phyloP scores from a whole-genome alignment of 2,329 filamentous ascomycete genomes.

The Sporothrix pallida region DNA sequence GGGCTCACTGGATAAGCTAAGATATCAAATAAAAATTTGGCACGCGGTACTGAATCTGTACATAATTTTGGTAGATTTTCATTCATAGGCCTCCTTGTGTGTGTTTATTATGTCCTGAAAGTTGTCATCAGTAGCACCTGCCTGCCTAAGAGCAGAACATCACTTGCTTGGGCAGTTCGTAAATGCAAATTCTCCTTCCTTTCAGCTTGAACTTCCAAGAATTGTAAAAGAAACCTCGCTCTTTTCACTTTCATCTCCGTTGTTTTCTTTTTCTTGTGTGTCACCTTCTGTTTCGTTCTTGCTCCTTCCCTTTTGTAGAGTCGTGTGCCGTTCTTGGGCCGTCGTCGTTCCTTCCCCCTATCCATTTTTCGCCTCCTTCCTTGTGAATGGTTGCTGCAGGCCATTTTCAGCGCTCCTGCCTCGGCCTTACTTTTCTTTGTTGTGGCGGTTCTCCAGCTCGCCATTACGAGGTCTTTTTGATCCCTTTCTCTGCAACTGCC shows the following conservation, averaged over 20 bases:
- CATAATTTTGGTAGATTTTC: no score
- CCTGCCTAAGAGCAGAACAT: not conserved
- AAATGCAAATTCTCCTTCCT: slow-evolving; percentile 8
- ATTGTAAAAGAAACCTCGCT: not conserved
- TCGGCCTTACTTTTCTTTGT: slow-evolving; percentile 1
- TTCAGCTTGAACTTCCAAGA: not conserved
- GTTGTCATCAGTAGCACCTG: not conserved
- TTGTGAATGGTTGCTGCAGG: not conserved
- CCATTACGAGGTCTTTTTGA: not conserved
- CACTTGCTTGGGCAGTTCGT: not conserved
- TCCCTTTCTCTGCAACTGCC: not conserved
- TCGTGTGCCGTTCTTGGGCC: not conserved
- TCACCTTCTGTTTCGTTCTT: not conserved
- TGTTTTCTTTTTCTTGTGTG: not conserved
- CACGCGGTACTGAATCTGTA: no score
- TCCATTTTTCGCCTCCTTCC: slow-evolving; percentile 5
- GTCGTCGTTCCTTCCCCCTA: not conserved
- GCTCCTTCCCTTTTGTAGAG: not conserved
- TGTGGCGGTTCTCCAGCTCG: not conserved
- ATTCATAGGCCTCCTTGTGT: no score
- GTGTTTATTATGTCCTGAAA: no score
- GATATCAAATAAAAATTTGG: not conserved
- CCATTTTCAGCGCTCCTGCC: not conserved
- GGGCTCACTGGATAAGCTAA: no score
- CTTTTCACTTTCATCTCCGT: not conserved